Conservation (phyloP, 441 rosid species). For the Corymbia citriodora region DNA sequence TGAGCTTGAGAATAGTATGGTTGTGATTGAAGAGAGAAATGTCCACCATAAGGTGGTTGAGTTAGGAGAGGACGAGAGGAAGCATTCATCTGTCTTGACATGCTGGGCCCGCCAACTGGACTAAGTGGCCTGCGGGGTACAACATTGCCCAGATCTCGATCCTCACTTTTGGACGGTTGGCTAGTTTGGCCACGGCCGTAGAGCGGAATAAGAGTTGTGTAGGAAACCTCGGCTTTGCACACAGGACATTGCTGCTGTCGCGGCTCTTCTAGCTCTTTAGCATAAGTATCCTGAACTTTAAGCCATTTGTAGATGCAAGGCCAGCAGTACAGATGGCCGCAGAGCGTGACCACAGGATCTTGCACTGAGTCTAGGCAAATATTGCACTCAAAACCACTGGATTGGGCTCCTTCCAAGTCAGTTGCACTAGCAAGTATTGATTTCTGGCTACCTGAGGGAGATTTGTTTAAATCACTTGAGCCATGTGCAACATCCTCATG, state of each 20-base stretch:
- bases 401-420: not conserved
- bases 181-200: not conserved
- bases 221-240: constrained; percentile 13
- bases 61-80: not conserved
- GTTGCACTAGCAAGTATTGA: not conserved
- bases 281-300: constrained; percentile 28
- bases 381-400: constrained; percentile 8
- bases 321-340: constrained; percentile 17
- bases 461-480: not conserved
- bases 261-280: constrained; percentile 9
- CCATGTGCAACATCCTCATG: not conserved
- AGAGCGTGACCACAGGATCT: constrained; percentile 15
- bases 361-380: constrained; percentile 12
- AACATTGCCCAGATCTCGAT: not conserved
- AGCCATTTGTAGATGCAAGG: constrained; percentile 74
- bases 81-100: not conserved
- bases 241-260: constrained; percentile 8
- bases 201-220: constrained; percentile 3
- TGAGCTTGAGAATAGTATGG: not conserved
- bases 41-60: not conserved
- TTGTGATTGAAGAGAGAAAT: not conserved
- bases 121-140: constrained; percentile 5
- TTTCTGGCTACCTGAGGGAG: not conserved
- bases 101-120: not conserved
- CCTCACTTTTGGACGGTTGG: not conserved